Conservation (phyloP, 768 basidiomycete species). For the Auricularia cornea region DNA sequence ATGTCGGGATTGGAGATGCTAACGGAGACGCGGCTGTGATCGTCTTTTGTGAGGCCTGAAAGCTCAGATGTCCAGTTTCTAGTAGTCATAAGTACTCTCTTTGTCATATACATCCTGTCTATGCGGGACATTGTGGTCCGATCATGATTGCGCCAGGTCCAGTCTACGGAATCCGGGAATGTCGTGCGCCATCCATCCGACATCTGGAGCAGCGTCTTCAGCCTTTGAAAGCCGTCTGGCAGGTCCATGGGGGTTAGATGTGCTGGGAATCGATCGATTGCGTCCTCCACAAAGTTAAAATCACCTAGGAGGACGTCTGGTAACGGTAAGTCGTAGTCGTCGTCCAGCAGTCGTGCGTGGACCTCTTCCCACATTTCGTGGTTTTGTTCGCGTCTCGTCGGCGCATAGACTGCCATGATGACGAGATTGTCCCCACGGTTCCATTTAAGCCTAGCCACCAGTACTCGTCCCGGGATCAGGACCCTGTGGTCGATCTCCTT, state of each 20-base stretch:
- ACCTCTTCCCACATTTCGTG: background rate
- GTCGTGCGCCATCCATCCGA: background rate
- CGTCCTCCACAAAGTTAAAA: slow-evolving; percentile 12
- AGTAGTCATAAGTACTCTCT: background rate
- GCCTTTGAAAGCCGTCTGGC: background rate
- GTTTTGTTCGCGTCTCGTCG: background rate
- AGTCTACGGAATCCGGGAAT: background rate
- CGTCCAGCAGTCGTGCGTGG: background rate
- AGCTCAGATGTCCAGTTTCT: background rate
- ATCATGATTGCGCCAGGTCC: background rate
- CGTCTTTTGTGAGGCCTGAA: background rate
- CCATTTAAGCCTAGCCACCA: too few relatives aligned
- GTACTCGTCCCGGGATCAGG: too few relatives aligned
- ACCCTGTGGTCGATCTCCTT: too few relatives aligned
- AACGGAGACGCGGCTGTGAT: background rate
- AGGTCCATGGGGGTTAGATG: background rate
- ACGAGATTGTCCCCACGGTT: too few relatives aligned
- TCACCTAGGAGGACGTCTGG: slow-evolving; percentile 13
- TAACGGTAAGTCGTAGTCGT: background rate
- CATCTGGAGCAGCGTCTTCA: background rate
- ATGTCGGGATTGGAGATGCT: background rate
- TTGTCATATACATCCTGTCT: background rate
- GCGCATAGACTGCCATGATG: background rate
- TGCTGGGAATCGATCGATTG: slow-evolving; percentile 12
- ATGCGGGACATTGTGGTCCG: background rate